phyloP scores from a whole-genome alignment of 2,329 filamentous ascomycete genomes.

The Ceratocystis albifundus region DNA sequence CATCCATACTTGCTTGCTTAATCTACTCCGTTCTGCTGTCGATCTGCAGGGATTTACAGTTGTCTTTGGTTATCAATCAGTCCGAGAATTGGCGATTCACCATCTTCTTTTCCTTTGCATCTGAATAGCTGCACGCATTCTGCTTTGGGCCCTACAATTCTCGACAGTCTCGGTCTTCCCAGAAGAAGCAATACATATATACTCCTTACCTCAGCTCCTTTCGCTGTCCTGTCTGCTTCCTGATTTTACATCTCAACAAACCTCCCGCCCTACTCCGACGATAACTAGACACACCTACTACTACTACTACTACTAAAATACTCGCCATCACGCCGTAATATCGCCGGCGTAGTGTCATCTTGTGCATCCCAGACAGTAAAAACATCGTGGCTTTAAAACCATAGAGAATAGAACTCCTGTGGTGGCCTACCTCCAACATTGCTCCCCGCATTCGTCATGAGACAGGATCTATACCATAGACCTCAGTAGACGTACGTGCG shows the following conservation, averaged over 20 bases:
- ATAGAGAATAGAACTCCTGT: neutral
- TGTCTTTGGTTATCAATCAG: conserved; percentile 7
- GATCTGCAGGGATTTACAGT: neutral
- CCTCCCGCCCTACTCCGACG: neutral
- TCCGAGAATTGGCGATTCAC: neutral
- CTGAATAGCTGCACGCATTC: neutral
- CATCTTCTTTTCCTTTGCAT: neutral
- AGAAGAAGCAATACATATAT: too few species aligned
- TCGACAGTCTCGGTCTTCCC: too few species aligned
- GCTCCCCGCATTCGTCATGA: conserved; percentile 3
- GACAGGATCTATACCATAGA: conserved; percentile 8
- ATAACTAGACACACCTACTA: neutral
- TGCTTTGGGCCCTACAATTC: too few species aligned
- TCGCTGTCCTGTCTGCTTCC: neutral
- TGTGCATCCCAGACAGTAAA: neutral
- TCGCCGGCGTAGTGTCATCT: too few species aligned
- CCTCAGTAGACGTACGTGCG: conserved; percentile 9
- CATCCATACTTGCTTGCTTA: neutral
- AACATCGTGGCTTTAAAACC: neutral
- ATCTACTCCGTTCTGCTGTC: neutral
- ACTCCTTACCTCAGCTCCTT: neutral
- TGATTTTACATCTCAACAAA: neutral
- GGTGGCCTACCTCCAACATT: neutral
- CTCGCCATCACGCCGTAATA: neutral
- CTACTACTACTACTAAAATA: neutral